Conservation (phyloP, 306 rosid genomes). For the Ceratonia siliqua region DNA sequence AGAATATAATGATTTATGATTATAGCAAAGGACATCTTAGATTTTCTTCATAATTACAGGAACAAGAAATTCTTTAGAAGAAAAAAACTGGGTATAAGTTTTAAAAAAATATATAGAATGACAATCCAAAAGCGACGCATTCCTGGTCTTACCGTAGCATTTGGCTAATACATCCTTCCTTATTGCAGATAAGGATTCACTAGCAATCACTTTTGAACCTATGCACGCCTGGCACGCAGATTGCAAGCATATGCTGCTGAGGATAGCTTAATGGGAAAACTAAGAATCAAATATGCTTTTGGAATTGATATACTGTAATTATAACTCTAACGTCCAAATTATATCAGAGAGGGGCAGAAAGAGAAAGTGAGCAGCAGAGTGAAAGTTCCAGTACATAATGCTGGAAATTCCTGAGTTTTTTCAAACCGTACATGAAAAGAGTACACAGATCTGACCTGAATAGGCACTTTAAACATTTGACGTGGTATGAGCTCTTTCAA, state of each 20-base stretch:
- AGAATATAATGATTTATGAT: neutral
- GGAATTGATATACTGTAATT: neutral
- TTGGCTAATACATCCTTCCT: slow-evolving; percentile 93
- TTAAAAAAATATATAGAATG: neutral
- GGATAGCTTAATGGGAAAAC: slow-evolving; percentile 32
- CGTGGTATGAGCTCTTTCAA: slow-evolving; percentile 97
- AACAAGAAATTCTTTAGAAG: slow-evolving; percentile 9
- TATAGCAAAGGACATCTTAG: neutral
- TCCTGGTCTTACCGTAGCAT: slow-evolving; percentile 75
- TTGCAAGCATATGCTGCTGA: slow-evolving; percentile 5
- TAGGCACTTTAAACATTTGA: slow-evolving; percentile 95
- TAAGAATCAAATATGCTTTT: neutral
- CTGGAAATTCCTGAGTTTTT: neutral
- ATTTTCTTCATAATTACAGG: slow-evolving; percentile 27
- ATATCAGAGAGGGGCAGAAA: slow-evolving; percentile 9
- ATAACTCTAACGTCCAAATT: neutral
- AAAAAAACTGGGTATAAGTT: neutral
- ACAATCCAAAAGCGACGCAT: slow-evolving; percentile 10
- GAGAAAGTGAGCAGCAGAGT: neutral
- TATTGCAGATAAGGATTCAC: slow-evolving; percentile 89
- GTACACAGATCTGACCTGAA: slow-evolving; percentile 59
- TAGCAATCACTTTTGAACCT: slow-evolving; percentile 84
- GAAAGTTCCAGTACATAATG: slow-evolving; percentile 24
- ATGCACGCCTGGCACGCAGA: slow-evolving; percentile 72
- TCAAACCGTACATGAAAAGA: slow-evolving; percentile 16